Conservation (phyloP, 805 yeast genomes). For the Grigorovia transvaalensis region DNA sequence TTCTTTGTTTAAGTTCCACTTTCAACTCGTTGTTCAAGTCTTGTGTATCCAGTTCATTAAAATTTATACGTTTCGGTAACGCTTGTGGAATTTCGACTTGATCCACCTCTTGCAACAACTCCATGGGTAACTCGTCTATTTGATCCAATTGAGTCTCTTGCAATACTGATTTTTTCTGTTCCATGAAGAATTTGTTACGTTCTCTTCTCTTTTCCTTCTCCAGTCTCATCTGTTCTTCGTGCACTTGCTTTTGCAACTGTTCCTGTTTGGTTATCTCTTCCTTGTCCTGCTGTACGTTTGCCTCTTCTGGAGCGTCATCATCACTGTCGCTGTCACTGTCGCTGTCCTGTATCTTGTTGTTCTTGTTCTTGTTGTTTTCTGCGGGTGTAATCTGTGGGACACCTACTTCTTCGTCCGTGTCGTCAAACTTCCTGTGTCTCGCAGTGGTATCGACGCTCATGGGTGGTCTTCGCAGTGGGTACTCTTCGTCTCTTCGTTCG, state of each 20-base stretch:
- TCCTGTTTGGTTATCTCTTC: slow-evolving; percentile 16
- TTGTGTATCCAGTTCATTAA: slow-evolving; percentile 21
- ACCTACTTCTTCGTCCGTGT: slow-evolving; percentile 9
- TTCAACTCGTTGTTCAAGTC: slow-evolving; percentile 10
- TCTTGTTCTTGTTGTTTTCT: not conserved
- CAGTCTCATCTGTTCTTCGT: slow-evolving; percentile 16
- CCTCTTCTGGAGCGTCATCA: slow-evolving; percentile 46
- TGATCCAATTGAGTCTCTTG: not conserved
- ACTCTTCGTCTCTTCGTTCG: too few relatives aligned
- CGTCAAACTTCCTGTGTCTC: slow-evolving; percentile 20
- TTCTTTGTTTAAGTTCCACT: slow-evolving; percentile 14
- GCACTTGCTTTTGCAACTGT: slow-evolving; percentile 20
- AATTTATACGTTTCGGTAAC: slow-evolving; percentile 28
- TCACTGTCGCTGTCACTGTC: slow-evolving; percentile 15
- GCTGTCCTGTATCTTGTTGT: not conserved
- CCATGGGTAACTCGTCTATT: slow-evolving; percentile 28
- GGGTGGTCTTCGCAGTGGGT: too few relatives aligned
- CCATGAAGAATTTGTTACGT: slow-evolving; percentile 18
- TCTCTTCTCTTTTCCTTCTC: slow-evolving; percentile 29
- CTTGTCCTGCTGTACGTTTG: slow-evolving; percentile 25
- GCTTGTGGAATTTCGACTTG: slow-evolving; percentile 11
- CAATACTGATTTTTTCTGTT: slow-evolving; percentile 27
- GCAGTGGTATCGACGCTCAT: not conserved
- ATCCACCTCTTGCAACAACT: slow-evolving; percentile 29
- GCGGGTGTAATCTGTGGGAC: not conserved